Conservation (phyloP, 306 rosid genomes). For the Nissolia schottii region DNA sequence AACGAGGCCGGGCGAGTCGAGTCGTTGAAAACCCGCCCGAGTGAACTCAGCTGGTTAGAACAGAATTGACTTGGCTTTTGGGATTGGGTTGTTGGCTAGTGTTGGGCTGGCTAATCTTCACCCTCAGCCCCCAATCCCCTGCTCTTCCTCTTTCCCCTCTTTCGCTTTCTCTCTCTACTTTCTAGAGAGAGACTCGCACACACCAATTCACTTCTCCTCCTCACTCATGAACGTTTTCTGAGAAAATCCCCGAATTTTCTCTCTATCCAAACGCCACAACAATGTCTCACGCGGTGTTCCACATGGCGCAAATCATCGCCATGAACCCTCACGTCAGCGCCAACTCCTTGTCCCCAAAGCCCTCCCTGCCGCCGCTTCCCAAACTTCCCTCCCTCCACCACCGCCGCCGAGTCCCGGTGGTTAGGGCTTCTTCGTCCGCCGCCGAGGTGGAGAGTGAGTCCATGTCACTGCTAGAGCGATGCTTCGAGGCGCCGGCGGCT, state of each 20-base stretch:
- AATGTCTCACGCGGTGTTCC: slow-evolving; percentile 65
- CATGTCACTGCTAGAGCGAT: slow-evolving; percentile 45
- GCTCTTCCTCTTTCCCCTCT: not conserved
- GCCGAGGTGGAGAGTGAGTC: slow-evolving; percentile 39
- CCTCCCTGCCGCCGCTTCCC: slow-evolving; percentile 14
- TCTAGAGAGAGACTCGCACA: slow-evolving; percentile 13
- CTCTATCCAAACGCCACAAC: not conserved
- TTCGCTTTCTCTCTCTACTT: slow-evolving; percentile 35
- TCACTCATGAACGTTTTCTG: not conserved
- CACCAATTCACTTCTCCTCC: not conserved
- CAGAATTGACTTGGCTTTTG: not conserved
- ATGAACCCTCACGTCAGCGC: slow-evolving; percentile 42
- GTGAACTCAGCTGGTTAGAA: slow-evolving; percentile 32
- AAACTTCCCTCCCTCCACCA: slow-evolving; percentile 16
- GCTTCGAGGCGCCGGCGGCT: slow-evolving; percentile 43
- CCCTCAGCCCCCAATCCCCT: not conserved
- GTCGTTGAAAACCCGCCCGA: slow-evolving; percentile 19
- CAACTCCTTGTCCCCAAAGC: slow-evolving; percentile 28
- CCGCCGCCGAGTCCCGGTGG: slow-evolving; percentile 11
- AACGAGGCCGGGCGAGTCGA: not conserved
- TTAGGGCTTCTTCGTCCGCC: slow-evolving; percentile 37
- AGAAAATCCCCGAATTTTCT: not conserved
- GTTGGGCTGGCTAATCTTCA: slow-evolving; percentile 25
- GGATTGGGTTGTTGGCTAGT: slow-evolving; percentile 55
- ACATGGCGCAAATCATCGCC: slow-evolving; percentile 64